Conservation (phyloP, 1,139 yeast species). For the Blastobotrys persicus region DNA sequence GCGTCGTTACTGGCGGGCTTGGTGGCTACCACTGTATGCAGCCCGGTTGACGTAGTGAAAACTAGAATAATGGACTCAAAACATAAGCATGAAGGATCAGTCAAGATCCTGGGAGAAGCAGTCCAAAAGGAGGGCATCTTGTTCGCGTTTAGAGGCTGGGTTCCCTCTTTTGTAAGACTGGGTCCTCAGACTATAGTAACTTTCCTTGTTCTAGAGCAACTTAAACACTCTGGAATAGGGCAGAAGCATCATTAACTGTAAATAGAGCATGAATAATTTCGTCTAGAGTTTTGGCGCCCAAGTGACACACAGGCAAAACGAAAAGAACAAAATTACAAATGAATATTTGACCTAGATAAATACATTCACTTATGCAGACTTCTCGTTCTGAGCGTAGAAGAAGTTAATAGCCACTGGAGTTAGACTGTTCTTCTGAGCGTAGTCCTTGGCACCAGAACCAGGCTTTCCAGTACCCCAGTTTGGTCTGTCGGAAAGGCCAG, state of each 20-base stretch:
- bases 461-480: conserved; percentile 85
- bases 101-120: conserved; percentile 52
- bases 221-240: conserved; percentile 47
- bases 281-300: no score
- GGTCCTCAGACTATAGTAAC: conserved; percentile 91
- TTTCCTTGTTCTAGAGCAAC: conserved; percentile 74
- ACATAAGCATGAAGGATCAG: conserved; percentile 46
- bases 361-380: conserved; percentile 28
- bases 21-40: conserved; percentile 86
- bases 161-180: conserved; percentile 79
- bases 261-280: no score
- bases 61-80: conserved; percentile 79
- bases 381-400: conserved; percentile 68
- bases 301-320: no score
- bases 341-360: background rate
- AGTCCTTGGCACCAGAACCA: conserved; percentile 71
- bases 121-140: conserved; percentile 67
- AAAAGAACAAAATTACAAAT: background rate
- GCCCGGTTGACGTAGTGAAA: conserved; percentile 89
- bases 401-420: conserved; percentile 74
- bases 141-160: conserved; percentile 88
- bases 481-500: conserved; percentile 49
- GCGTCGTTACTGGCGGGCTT: conserved; percentile 79
- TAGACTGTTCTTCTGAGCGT: conserved; percentile 63
- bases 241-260: background rate